Evolutionary conservation across 73 alveolate species (phyloP).

Genomic region (Paraurostyla sp.): DNA sequence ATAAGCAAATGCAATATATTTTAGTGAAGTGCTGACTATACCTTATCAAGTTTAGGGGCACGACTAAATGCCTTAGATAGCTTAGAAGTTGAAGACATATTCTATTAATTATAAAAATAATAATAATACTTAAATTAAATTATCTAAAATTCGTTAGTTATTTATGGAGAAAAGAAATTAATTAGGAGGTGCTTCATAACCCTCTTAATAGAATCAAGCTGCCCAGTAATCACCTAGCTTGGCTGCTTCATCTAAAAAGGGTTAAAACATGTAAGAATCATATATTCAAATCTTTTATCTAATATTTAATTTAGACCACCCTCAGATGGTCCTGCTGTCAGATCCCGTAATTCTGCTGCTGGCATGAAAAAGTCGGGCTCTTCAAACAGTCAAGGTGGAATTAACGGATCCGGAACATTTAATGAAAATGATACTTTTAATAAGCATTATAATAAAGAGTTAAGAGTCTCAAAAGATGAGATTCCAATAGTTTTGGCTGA

Average conservation of each 20-base stretch:
- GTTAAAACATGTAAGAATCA: too few species aligned
- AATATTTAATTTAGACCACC: background rate
- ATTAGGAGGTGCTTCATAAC: too few species aligned
- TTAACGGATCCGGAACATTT: slow-evolving; percentile 54
- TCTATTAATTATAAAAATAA: background rate
- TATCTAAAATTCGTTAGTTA: slow-evolving; percentile 5
- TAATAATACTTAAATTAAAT: background rate
- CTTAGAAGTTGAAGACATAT: slow-evolving; percentile 47
- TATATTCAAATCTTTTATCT: background rate
- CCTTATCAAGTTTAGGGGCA: slow-evolving; percentile 49
- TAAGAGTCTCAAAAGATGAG: slow-evolving; percentile 73
- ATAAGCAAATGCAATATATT: background rate
- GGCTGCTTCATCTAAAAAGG: background rate
- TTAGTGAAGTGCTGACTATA: background rate
- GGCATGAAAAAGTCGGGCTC: slow-evolving; percentile 34
- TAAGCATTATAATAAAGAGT: slow-evolving; percentile 72
- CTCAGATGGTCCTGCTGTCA: slow-evolving; percentile 17
- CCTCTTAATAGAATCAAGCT: background rate
- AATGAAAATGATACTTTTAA: slow-evolving; percentile 71
- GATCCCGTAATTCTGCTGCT: slow-evolving; percentile 22
- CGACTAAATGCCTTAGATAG: slow-evolving; percentile 30
- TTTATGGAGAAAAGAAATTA: slow-evolving; percentile 48
- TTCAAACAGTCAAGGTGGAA: slow-evolving; percentile 5
- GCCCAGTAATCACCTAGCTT: background rate
- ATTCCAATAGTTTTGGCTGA: slow-evolving; percentile 75